Base-by-base conservation (phyloP, 2,329 filamentous ascomycete genomes). In the Conoideocrella luteorostrata region DNA sequence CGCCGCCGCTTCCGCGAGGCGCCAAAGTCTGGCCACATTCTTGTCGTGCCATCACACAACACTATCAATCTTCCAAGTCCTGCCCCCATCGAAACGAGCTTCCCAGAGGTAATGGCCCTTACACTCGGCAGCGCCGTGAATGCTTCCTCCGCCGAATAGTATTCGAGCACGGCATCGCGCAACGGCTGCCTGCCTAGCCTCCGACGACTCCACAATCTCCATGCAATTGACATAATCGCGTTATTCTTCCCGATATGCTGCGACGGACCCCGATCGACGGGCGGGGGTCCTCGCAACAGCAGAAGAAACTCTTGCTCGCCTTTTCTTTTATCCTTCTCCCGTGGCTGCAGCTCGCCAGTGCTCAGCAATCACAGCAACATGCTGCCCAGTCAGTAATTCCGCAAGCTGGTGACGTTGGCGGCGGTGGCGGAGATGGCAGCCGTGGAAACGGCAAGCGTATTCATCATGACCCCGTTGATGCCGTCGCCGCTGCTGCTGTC, bases 211-310 rank as follows among this genome's bases (percentile, higher is more conserved):
- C 18, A 37, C 20, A n/a, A 24, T 21, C 22, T 42, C 20, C 29
- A 47, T 47, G 46, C 46, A 15, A 39, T 36, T 37, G 39, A 36
- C n/a, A 15, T 32, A 40, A 23, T 23, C 11, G 20, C 29, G 11
- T 20, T 22, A 32, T 34, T 38, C 23, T 32, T 35, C 39, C 26
- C 55, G 55, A 56, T 49, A 84, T 82, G 78, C 70, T 77, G 71
- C 80, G 76, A 75, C 77, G 78, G 71, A 78, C 78, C 63, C 72
- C 73, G 57, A 75, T 74, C 68, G 74, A 75, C 65, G 72, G 69
- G 60, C 67, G 70, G 67, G 64, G 68, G 68, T 59, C 64, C 60
- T 63, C 63, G 51, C 46, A 36, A 22, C 63, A 64, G 47, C 67
- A 72, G 62, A 64, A 68, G 56, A 68, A 65, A 59, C 61, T 68